Evolutionary conservation across 805 yeast species (phyloP).

Genomic region (Wickerhamomyces ciferrii): DNA sequence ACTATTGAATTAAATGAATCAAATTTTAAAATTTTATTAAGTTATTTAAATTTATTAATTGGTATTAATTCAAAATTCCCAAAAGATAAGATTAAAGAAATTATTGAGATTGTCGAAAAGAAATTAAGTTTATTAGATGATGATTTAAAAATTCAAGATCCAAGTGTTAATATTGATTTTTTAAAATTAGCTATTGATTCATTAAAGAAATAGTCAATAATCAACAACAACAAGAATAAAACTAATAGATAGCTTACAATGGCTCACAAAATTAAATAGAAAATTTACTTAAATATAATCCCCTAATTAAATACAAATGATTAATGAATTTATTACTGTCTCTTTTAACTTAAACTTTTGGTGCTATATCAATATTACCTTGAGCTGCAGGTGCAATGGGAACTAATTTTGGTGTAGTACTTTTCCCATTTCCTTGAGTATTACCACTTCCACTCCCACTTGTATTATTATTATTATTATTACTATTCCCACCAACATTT

Average conservation of each 20-base stretch:
- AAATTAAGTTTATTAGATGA: slow-evolving; percentile 5
- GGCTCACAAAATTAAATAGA: no score
- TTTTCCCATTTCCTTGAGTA: not conserved
- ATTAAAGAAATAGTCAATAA: not conserved
- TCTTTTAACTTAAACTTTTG: not conserved
- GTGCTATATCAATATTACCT: not conserved
- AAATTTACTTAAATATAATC: no score
- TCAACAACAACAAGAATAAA: no score
- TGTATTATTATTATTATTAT: not conserved
- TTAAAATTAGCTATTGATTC: slow-evolving; percentile 22
- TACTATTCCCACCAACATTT: not conserved
- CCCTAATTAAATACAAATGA: no score
- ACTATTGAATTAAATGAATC: slow-evolving; percentile 16
- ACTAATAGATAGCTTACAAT: no score
- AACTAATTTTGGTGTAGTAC: slow-evolving; percentile 1
- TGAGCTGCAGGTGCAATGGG: slow-evolving; percentile 2
- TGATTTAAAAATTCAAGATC: slow-evolving; percentile 2
- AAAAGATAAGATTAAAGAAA: slow-evolving; percentile 19
- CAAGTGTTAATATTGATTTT: slow-evolving; percentile 13
- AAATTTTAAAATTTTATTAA: slow-evolving; percentile 40
- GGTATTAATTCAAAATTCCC: slow-evolving; percentile 30
- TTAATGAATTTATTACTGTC: no score
- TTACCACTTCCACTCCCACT: slow-evolving; percentile 20
- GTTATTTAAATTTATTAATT: slow-evolving; percentile 50
- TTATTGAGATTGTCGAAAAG: slow-evolving; percentile 23